Evolutionary conservation across 495 filamentous ascomycete genomes (phyloP).

Genomic region (Saxispiralis lemnorum): DNA sequence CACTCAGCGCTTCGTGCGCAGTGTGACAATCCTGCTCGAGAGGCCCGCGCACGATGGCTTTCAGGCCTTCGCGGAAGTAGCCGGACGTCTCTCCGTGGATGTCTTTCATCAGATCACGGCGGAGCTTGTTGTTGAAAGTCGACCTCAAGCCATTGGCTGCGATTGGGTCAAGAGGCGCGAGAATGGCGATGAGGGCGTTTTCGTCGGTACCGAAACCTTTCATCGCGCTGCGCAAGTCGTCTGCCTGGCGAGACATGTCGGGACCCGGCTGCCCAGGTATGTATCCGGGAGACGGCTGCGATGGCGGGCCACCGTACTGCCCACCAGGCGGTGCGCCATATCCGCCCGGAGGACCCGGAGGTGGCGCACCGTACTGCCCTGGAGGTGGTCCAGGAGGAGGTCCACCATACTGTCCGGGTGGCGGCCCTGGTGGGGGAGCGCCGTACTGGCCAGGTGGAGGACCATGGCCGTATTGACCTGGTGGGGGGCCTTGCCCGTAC

Average conservation of each 20-base stretch:
- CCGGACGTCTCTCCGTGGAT: conserved; percentile 59
- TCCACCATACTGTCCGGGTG: conserved; percentile 1
- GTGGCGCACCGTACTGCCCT: conserved; percentile 10
- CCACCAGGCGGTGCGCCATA: conserved; percentile 10
- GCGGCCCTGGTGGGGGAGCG: conserved; percentile 3
- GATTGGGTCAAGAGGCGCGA: conserved; percentile 51
- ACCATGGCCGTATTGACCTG: conserved; percentile 4
- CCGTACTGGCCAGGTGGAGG: conserved; percentile 7
- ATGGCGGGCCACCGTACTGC: conserved; percentile 6
- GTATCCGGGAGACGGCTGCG: conserved; percentile 19
- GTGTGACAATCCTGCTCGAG: conserved; percentile 49
- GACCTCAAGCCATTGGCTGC: conserved; percentile 52
- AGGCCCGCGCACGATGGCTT: conserved; percentile 60
- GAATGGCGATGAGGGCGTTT: conserved; percentile 44
- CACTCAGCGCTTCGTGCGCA: conserved; percentile 49
- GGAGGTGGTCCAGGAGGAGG: conserved; percentile 3
- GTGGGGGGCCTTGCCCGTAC: conserved; percentile 6
- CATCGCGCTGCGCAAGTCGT: conserved; percentile 61
- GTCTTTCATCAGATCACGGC: conserved; percentile 51
- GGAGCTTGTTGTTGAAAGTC: conserved; percentile 42
- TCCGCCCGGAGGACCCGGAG: conserved; percentile 1
- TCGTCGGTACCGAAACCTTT: conserved; percentile 87
- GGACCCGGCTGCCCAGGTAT: conserved; percentile 13
- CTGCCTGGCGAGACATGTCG: conserved; percentile 36
- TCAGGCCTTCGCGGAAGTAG: conserved; percentile 50